Evolutionary conservation across 225 moss, liverwort and hornwort species (phyloP), one percentile per base, ranked within the genome.

Genomic region (Physcomitrellopsis africana): DNA sequence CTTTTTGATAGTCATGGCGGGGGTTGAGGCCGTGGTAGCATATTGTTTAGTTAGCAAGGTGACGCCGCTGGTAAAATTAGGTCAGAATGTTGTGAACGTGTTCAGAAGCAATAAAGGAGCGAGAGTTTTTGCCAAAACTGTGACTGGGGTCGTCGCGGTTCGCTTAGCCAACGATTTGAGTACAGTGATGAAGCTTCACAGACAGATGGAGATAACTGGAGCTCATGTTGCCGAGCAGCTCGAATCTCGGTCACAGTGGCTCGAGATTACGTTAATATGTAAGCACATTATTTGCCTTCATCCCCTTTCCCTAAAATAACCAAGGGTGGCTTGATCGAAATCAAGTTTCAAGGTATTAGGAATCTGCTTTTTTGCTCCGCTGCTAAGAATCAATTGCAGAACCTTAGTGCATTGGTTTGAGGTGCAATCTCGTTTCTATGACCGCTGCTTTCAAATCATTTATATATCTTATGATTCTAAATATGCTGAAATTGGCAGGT

Each of bases 191-290:
- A 81, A 67, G 57, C 12, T 55, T 66, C 70, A 60, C 77, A 79
- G 64, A 68, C 65, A 44, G 70, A 76, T 65, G 64, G 60, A 49
- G 59, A 73, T 60, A 45, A 61, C 8, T 18, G 76, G 69, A 57
- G 51, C 80, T 48, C 46, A 73, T 23, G 53, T 42, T 10, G 56
- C 83, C 10, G 91, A 93, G 43, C 65, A 60, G 29, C 65, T 71
- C 42, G 9, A 83, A 2, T 67, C 78, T 54, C 59, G 73, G 15
- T 78, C 88, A 20, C 80, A 87, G 57, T 66, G 83, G 79, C 81
- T 96, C 74, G 95, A 96, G 79, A 80, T 90, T 20, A 67, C 85
- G 20, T 51, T 93, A 11, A 84, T 82, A 60, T 90, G 95, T 96
- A 79, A 27, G 80, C 17, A n/a, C 57, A 22, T 42, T 67, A 19